A percentile compares a stretch with the other conserved stretches of the same genome.
Evolutionary conservation across 495 filamentous ascomycete species (phyloP).

Genomic region (Talaromyces borbonicus): DNA sequence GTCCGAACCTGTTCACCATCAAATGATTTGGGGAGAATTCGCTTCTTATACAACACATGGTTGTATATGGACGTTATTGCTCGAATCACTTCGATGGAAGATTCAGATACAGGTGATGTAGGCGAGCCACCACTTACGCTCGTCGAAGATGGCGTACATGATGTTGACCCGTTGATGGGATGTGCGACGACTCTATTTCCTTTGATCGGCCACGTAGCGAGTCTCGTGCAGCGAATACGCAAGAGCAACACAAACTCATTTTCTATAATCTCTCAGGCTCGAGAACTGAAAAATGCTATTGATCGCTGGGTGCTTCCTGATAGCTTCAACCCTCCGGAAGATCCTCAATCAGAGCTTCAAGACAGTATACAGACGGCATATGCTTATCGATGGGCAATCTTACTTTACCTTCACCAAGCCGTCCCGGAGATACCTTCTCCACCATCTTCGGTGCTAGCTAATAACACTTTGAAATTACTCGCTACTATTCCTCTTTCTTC

Average conservation of each 20-base stretch:
- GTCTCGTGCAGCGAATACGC: conserved; percentile 56
- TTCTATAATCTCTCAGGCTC: conserved; percentile 52
- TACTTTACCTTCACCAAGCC: conserved; percentile 69
- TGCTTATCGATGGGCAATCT: conserved; percentile 66
- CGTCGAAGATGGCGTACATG: conserved; percentile 35
- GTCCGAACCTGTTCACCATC: conserved; percentile 20
- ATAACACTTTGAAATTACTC: conserved; percentile 50
- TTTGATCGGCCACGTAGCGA: conserved; percentile 59
- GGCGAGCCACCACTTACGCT: conserved; percentile 32
- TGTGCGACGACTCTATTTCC: conserved; percentile 66
- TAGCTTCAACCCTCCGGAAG: conserved; percentile 53
- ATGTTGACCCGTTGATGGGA: conserved; percentile 70
- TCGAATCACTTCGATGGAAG: conserved; percentile 57
- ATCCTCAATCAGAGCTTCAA: conserved; percentile 52
- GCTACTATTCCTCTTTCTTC: conserved; percentile 54
- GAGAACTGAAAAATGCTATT: conserved; percentile 51
- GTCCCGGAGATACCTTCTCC: conserved; percentile 64
- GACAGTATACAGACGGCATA: conserved; percentile 65
- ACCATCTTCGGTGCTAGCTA: conserved; percentile 47
- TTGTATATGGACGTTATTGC: conserved; percentile 79
- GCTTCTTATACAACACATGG: conserved; percentile 70
- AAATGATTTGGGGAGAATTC: conserved; percentile 45
- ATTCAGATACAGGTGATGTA: conserved; percentile 45
- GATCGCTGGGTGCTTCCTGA: conserved; percentile 55
- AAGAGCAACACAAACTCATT: conserved; percentile 48